Conservation (phyloP, 2,329 filamentous ascomycete genomes). For the Cladosporium velox region DNA sequence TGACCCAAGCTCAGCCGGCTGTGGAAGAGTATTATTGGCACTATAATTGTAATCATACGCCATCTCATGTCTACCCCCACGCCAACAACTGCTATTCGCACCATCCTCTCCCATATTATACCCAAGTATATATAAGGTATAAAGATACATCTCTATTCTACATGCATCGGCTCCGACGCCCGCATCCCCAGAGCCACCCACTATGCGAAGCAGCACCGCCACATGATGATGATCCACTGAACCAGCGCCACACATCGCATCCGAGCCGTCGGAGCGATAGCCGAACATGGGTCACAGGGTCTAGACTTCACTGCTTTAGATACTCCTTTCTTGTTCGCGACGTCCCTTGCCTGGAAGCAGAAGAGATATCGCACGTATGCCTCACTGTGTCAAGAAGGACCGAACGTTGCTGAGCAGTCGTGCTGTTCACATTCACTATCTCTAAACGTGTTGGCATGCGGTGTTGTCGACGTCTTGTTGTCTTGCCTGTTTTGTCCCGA, state of each 20-base stretch:
- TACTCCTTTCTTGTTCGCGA: neutral
- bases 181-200: neutral
- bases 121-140: neutral
- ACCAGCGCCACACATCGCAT: neutral
- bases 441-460: neutral
- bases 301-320: slow-evolving; percentile 3
- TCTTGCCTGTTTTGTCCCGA: no score
- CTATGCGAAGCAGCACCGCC: neutral
- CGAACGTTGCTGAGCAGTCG: neutral
- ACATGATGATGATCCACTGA: slow-evolving; percentile 2
- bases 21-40: neutral
- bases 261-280: slow-evolving; percentile 11
- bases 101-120: neutral
- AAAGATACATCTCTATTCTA: neutral
- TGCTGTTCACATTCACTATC: neutral
- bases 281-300: slow-evolving; percentile 7
- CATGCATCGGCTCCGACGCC: neutral
- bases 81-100: neutral
- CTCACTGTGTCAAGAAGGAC: no score
- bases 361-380: no score
- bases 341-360: neutral
- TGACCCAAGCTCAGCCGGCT: neutral
- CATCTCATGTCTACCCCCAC: neutral
- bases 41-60: neutral
- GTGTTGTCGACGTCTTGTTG: no score